A percentile compares a stretch with the other conserved stretches of the same genome.
phyloP scores from a whole-genome alignment of 148 eudicot species.

The Arbutus unedo region DNA sequence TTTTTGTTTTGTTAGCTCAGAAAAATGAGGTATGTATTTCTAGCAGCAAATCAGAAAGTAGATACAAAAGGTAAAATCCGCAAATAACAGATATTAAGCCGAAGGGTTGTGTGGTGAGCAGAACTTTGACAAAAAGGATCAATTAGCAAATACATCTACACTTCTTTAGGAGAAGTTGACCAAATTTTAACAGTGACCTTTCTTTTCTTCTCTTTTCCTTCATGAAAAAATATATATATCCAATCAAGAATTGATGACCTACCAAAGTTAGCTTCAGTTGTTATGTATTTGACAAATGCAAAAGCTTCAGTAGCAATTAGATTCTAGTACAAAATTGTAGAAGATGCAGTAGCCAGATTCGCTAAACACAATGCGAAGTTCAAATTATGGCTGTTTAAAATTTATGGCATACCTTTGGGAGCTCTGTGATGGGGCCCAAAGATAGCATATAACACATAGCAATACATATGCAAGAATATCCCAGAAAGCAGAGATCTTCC shows the following conservation, averaged over 20 bases:
- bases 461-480: slow-evolving; percentile 72
- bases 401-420: slow-evolving; percentile 63
- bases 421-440: slow-evolving; percentile 97
- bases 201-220: neutral
- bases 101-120: neutral
- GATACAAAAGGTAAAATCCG: neutral
- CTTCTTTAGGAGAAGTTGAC: neutral
- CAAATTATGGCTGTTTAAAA: neutral
- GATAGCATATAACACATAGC: slow-evolving; percentile 84
- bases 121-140: neutral
- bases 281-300: no score
- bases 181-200: neutral
- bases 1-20: neutral
- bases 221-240: neutral
- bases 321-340: neutral
- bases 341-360: neutral
- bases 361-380: neutral
- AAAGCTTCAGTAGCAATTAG: neutral
- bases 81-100: neutral
- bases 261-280: neutral
- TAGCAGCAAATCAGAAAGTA: neutral
- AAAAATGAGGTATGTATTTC: neutral
- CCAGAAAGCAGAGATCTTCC: slow-evolving; percentile 98
- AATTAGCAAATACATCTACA: neutral
- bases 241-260: neutral